Conservation (phyloP, 768 basidiomycete species). For the Lactifluus volemus region DNA sequence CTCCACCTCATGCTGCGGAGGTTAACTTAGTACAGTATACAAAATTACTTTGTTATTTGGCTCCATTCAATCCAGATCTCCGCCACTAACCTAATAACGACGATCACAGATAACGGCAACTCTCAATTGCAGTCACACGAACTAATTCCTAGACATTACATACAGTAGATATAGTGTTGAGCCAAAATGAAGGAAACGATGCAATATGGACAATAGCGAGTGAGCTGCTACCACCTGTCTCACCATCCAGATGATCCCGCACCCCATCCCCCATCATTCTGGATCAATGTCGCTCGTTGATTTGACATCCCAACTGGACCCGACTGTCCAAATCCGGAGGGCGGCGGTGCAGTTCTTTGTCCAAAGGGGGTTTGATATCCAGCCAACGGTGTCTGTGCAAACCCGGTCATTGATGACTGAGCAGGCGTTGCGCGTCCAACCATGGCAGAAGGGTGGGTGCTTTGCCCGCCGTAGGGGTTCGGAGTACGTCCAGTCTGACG, state of each 20-base stretch:
- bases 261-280: constrained; percentile 36
- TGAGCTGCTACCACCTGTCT: background rate
- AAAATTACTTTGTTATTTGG: background rate
- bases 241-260: constrained; percentile 27
- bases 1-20: too few species aligned
- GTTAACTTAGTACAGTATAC: background rate
- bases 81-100: background rate
- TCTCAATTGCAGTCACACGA: constrained; percentile 4
- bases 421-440: constrained; percentile 30
- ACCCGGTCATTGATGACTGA: constrained; percentile 11
- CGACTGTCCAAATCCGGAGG: constrained; percentile 33
- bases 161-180: background rate
- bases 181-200: constrained; percentile 2
- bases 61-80: background rate
- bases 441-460: constrained; percentile 28
- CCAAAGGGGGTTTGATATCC: constrained; percentile 30
- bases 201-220: constrained; percentile 19
- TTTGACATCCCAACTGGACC: constrained; percentile 48
- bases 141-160: background rate
- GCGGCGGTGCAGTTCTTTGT: constrained; percentile 40
- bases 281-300: constrained; percentile 57
- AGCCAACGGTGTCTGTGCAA: constrained; percentile 28
- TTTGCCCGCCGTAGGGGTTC: constrained; percentile 55
- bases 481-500: constrained; percentile 70
- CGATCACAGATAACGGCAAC: too few species aligned